These are phyloP conservation scores for Plantago coronopus DNA, from an alignment of 305 asterid genomes.

Conservation along the genomic window DNA sequence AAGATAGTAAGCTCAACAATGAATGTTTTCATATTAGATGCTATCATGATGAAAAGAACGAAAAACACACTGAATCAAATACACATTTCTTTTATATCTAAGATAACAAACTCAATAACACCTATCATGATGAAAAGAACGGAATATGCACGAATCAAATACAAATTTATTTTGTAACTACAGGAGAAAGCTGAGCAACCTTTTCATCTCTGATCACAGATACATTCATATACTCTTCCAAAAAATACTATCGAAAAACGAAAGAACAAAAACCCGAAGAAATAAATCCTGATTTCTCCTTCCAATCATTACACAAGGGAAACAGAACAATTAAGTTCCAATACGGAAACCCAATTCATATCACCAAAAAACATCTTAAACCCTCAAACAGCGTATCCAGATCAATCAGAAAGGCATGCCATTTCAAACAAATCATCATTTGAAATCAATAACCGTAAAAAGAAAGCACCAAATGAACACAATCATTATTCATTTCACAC, in stretches of 20 bases:
- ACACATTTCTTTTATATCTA: background rate
- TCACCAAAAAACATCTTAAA: background rate
- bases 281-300: background rate
- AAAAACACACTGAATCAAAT: background rate
- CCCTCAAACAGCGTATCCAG: background rate
- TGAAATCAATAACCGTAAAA: background rate
- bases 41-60: too few species aligned
- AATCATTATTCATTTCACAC: background rate
- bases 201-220: background rate
- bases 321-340: background rate
- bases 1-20: too few species aligned
- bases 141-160: background rate
- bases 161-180: background rate
- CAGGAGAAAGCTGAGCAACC: background rate
- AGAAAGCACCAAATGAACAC: background rate
- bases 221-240: background rate
- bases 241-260: background rate
- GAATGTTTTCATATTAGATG: too few species aligned
- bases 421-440: background rate
- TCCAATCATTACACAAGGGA: background rate
- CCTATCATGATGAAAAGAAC: too few species aligned
- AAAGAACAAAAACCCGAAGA: background rate
- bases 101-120: too few species aligned
- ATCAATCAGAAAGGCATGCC: background rate
- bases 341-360: background rate